Evolutionary conservation across 75 land plant genomes (phyloP).

Genomic region (Chamaecyparis obtusa): DNA sequence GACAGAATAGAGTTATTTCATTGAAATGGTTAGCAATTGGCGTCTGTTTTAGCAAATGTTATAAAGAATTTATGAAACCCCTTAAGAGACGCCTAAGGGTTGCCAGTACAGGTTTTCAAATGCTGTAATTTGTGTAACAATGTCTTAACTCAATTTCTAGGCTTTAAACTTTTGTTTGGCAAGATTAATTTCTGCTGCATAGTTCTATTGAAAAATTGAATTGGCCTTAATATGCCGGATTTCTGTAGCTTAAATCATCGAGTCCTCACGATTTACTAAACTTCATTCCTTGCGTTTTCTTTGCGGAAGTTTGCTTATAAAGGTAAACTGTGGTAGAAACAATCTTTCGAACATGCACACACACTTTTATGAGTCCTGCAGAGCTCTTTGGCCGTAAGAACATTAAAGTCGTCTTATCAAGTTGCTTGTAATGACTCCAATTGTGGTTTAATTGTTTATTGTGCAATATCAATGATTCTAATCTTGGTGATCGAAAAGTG

Average conservation of each 20-base stretch:
- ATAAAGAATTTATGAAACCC: no score
- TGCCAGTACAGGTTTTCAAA: background rate
- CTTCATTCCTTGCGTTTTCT: no score
- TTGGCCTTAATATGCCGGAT: background rate
- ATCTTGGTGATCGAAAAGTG: no score
- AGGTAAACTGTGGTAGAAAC: background rate
- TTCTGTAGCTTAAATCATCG: no score
- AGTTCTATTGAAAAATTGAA: background rate
- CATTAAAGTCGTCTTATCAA: background rate
- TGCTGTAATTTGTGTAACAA: background rate
- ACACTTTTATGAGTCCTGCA: background rate
- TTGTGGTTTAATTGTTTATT: background rate
- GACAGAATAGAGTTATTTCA: background rate
- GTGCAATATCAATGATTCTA: background rate
- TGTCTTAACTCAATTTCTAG: background rate
- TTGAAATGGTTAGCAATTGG: background rate
- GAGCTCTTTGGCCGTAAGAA: background rate
- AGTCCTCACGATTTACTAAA: no score
- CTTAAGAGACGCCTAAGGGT: background rate
- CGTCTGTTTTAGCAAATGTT: background rate
- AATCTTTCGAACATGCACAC: background rate
- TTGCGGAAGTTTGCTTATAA: no score
- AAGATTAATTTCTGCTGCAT: background rate
- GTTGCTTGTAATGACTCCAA: background rate
- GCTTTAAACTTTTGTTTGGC: background rate